phyloP scores from a whole-genome alignment of 208 protist species.

The Histomonas meleagridis region DNA sequence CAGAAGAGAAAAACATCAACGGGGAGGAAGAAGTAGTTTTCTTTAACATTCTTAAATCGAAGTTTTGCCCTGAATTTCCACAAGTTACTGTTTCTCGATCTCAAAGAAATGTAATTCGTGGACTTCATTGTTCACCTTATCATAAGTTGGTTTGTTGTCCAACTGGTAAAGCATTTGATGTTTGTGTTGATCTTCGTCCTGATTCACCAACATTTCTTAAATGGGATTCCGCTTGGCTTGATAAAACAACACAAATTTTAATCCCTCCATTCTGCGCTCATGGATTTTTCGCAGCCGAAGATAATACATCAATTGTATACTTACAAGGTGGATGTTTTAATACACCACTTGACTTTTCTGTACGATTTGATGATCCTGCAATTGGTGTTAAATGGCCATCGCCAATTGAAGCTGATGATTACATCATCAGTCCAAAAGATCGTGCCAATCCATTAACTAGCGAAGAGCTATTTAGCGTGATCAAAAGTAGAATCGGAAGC shows the following conservation, averaged over 20 bases:
- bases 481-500: neutral
- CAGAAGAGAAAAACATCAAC: too few species aligned
- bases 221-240: neutral
- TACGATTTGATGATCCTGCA: neutral
- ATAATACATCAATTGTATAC: neutral
- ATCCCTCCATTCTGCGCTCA: conserved; percentile 21
- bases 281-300: neutral
- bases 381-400: neutral
- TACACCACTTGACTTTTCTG: neutral
- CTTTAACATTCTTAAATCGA: neutral
- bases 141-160: neutral
- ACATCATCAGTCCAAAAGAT: neutral
- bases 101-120: neutral
- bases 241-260: neutral
- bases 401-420: neutral
- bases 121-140: neutral
- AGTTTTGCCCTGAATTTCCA: neutral
- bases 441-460: neutral
- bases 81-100: neutral
- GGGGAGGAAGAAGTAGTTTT: too few species aligned
- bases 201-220: neutral
- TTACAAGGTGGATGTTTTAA: neutral
- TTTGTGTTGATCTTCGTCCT: neutral
- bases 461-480: neutral
- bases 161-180: neutral